A percentile compares a stretch with the other conserved stretches of the same genome.
phyloP scores from a whole-genome alignment of 305 asterid genomes.

The Fraxinus baroniana region DNA sequence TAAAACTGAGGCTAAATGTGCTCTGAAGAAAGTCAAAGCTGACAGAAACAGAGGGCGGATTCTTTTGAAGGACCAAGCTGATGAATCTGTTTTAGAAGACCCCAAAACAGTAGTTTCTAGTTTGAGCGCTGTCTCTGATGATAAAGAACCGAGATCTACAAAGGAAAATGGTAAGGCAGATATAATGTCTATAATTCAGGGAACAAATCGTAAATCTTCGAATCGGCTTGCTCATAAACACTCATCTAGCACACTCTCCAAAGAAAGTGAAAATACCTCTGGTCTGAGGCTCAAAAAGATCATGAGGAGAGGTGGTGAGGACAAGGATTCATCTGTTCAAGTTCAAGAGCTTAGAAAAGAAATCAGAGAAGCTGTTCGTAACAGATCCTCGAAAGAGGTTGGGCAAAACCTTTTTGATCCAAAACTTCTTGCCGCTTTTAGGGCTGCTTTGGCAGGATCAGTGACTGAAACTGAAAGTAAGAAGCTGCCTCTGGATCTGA shows the following conservation, averaged over 20 bases:
- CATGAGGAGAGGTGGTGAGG: slow-evolving; percentile 74
- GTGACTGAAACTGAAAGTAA: slow-evolving; percentile 65
- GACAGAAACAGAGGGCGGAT: slow-evolving; percentile 37
- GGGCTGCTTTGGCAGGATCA: slow-evolving; percentile 82
- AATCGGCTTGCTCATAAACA: slow-evolving; percentile 37
- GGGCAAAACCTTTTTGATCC: slow-evolving; percentile 73
- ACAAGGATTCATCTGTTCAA: slow-evolving; percentile 57
- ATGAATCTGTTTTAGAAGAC: slow-evolving; percentile 37
- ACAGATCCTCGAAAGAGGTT: slow-evolving; percentile 67
- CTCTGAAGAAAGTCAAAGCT: slow-evolving; percentile 61
- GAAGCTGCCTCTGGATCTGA: slow-evolving; percentile 60
- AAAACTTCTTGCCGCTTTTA: slow-evolving; percentile 89
- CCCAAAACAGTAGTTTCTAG: slow-evolving; percentile 25
- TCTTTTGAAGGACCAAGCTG: slow-evolving; percentile 34
- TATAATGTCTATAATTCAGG: slow-evolving; percentile 77
- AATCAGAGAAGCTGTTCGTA: slow-evolving; percentile 83
- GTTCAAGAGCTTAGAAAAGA: slow-evolving; percentile 82
- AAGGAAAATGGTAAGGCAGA: slow-evolving; percentile 40
- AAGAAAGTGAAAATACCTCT: slow-evolving; percentile 55
- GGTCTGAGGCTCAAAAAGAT: slow-evolving; percentile 92
- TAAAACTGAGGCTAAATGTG: slow-evolving; percentile 31
- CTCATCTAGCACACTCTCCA: slow-evolving; percentile 33
- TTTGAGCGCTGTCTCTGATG: slow-evolving; percentile 25
- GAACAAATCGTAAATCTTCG: slow-evolving; percentile 47
- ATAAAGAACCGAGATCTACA: slow-evolving; percentile 34